phyloP scores from a whole-genome alignment of 805 yeast genomes.

The Lipomyces yamanashiensis region DNA sequence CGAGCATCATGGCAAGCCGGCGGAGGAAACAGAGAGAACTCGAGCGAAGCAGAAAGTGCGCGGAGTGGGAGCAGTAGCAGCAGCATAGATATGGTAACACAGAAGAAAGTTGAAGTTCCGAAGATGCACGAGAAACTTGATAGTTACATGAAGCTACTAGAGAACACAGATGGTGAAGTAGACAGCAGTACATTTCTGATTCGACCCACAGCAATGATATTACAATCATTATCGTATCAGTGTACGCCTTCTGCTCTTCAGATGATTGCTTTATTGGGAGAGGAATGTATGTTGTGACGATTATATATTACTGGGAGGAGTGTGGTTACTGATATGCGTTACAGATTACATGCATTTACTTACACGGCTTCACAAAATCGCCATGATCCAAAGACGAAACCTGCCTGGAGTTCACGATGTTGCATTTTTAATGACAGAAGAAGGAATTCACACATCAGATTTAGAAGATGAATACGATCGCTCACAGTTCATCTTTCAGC shows the following conservation, averaged over 20 bases:
- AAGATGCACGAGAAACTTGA: constrained; percentile 1
- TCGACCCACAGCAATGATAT: constrained; percentile 23
- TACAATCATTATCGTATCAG: constrained; percentile 17
- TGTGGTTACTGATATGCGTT: background rate
- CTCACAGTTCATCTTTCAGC: constrained; percentile 19
- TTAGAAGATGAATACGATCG: constrained; percentile 41
- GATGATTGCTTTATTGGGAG: constrained; percentile 25
- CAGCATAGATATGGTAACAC: background rate
- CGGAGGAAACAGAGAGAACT: background rate
- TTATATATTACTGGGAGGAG: background rate
- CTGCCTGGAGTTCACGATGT: constrained; percentile 45
- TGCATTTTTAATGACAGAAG: constrained; percentile 41
- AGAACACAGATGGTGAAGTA: constrained; percentile 1
- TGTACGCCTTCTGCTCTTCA: constrained; percentile 31
- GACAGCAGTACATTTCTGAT: constrained; percentile 8
- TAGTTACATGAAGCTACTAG: constrained; percentile 6
- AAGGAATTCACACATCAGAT: constrained; percentile 42
- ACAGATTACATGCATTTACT: constrained; percentile 34
- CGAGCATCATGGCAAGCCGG: constrained; percentile 3
- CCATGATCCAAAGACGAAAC: constrained; percentile 45
- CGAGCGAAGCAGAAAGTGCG: background rate
- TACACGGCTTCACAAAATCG: constrained; percentile 39
- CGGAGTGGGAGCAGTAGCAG: background rate
- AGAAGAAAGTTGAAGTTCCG: background rate
- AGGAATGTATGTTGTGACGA: constrained; percentile 24